Evolutionary conservation across 2,329 filamentous ascomycete genomes (phyloP).

Genomic region (Venturia nashicola): DNA sequence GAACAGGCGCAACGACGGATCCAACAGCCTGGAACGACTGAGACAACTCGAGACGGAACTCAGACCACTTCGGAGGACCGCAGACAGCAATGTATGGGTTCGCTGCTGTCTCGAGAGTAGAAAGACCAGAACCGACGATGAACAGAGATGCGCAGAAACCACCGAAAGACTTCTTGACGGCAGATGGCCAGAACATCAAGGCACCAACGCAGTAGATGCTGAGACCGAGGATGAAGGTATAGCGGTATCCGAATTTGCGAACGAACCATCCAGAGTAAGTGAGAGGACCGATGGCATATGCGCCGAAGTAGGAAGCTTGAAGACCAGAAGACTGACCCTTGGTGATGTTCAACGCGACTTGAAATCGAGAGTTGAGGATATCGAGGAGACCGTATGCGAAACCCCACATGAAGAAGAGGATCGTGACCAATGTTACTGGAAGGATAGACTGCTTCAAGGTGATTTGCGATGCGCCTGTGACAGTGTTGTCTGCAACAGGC

Average conservation of each 20-base stretch:
- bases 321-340: conserved; percentile 48
- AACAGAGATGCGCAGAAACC: conserved; percentile 63
- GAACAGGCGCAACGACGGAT: conserved; percentile 59
- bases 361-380: conserved; percentile 33
- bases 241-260: conserved; percentile 64
- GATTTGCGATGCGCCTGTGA: conserved; percentile 26
- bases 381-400: conserved; percentile 33
- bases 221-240: conserved; percentile 66
- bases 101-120: conserved; percentile 64
- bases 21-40: conserved; percentile 70
- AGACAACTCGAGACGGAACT: conserved; percentile 65
- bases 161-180: conserved; percentile 57
- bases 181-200: conserved; percentile 76
- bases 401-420: conserved; percentile 41
- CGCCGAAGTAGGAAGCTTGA: conserved; percentile 53
- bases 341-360: conserved; percentile 28
- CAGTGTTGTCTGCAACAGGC: conserved; percentile 21
- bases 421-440: conserved; percentile 34
- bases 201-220: conserved; percentile 55
- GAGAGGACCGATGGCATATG: conserved; percentile 41
- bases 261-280: conserved; percentile 48
- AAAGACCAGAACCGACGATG: conserved; percentile 61
- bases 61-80: conserved; percentile 61
- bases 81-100: conserved; percentile 66
- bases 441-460: conserved; percentile 35